Conservation (phyloP, 2,329 filamentous ascomycete genomes). For the Exophiala spinifera region DNA sequence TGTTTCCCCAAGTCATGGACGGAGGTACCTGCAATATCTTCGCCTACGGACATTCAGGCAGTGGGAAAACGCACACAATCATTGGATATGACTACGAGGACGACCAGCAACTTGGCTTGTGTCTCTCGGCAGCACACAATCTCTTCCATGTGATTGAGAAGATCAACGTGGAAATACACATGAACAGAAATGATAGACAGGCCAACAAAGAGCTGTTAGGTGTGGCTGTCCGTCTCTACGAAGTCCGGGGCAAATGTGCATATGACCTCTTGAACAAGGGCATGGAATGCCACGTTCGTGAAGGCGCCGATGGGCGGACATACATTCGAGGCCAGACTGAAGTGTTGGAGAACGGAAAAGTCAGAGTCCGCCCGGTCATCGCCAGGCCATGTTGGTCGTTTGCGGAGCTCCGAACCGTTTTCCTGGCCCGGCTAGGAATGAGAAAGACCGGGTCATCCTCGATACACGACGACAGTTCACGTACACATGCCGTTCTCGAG, state of each 20-base stretch:
- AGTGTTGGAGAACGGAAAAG: slow-evolving; percentile 39
- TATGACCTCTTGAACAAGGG: slow-evolving; percentile 43
- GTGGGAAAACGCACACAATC: slow-evolving; percentile 44
- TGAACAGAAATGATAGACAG: no score
- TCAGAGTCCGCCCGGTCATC: slow-evolving; percentile 42
- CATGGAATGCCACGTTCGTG: slow-evolving; percentile 41
- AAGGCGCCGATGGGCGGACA: slow-evolving; percentile 40
- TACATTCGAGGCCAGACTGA: slow-evolving; percentile 46
- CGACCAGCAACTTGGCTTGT: slow-evolving; percentile 37
- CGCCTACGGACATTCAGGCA: slow-evolving; percentile 45
- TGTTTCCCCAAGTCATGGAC: slow-evolving; percentile 34
- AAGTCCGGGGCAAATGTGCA: slow-evolving; percentile 42
- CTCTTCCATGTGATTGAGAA: no score
- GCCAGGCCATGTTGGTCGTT: slow-evolving; percentile 38
- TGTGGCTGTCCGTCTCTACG: slow-evolving; percentile 41
- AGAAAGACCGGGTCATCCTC: slow-evolving; percentile 40
- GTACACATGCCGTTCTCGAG: slow-evolving; percentile 45
- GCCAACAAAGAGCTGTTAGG: slow-evolving; percentile 28
- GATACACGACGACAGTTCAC: slow-evolving; percentile 45
- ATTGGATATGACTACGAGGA: slow-evolving; percentile 44
- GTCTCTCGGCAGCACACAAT: slow-evolving; percentile 8
- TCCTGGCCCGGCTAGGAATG: slow-evolving; percentile 33
- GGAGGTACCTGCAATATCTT: slow-evolving; percentile 43
- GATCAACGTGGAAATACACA: no score
- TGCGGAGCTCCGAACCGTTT: slow-evolving; percentile 32